A percentile compares a stretch with the other conserved stretches of the same genome.
These are phyloP conservation scores for Astraeus odoratus DNA, from an alignment of 768 basidiomycete species.

Conservation along the genomic window DNA sequence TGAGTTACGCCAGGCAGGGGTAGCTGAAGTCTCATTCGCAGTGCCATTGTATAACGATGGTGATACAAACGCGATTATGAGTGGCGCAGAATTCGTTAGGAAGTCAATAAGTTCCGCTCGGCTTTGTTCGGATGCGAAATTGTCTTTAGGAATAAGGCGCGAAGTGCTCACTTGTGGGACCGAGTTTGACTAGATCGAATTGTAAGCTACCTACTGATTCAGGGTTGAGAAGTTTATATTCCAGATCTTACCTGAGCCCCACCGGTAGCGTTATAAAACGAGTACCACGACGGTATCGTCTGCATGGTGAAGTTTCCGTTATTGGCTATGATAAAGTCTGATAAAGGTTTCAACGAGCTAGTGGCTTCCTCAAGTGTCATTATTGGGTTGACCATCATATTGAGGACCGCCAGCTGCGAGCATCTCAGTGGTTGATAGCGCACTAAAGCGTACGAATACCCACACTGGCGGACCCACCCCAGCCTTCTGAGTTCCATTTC, in stretches of 20 bases:
- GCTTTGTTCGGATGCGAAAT: conserved; percentile 18
- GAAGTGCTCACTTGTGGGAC: conserved; percentile 38
- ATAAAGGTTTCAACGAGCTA: conserved; percentile 30
- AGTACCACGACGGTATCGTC: conserved; percentile 24
- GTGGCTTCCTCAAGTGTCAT: conserved; percentile 31
- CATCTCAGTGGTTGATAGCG: not conserved
- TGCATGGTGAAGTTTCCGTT: conserved; percentile 26
- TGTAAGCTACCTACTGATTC: not conserved
- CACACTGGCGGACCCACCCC: conserved; percentile 32
- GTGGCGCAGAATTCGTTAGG: conserved; percentile 5
- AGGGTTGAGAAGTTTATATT: not conserved
- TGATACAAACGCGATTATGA: conserved; percentile 10
- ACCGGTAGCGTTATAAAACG: conserved; percentile 26
- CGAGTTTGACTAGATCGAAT: conserved; percentile 28
- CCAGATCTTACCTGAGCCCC: not conserved
- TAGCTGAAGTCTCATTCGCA: conserved; percentile 11
- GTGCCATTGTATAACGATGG: conserved; percentile 15
- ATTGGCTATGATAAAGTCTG: conserved; percentile 21
- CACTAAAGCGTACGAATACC: conserved; percentile 19
- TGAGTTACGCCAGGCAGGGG: conserved; percentile 18
- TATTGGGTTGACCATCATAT: conserved; percentile 38
- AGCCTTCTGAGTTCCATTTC: conserved; percentile 29
- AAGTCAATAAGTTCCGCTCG: conserved; percentile 1
- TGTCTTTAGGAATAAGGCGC: conserved; percentile 34
- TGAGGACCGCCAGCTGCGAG: conserved; percentile 10